Evolutionary conservation across 2,329 filamentous ascomycete genomes (phyloP).

Genomic region (Stachybotrys chartarum): DNA sequence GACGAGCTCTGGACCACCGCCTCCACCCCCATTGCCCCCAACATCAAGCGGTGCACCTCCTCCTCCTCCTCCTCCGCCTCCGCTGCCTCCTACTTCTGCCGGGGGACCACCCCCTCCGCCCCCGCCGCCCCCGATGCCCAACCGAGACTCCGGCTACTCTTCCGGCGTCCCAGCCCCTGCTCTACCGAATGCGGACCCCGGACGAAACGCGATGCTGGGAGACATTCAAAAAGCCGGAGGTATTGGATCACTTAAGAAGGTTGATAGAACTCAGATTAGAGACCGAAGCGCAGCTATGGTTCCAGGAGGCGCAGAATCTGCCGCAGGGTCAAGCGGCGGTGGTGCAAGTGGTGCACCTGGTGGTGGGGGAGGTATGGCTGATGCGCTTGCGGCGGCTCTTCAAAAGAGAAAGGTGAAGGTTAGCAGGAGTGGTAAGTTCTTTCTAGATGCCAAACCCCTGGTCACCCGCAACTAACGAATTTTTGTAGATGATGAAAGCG

Average conservation of each 20-base stretch:
- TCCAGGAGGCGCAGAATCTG: slow-evolving; percentile 39
- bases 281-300: slow-evolving; percentile 63
- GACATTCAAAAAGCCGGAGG: slow-evolving; percentile 66
- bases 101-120: slow-evolving; percentile 30
- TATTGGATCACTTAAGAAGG: slow-evolving; percentile 65
- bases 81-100: slow-evolving; percentile 25
- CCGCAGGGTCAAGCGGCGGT: slow-evolving; percentile 45
- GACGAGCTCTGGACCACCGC: slow-evolving; percentile 13
- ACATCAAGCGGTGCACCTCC: slow-evolving; percentile 34
- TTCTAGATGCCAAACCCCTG: background rate
- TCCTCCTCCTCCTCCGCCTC: slow-evolving; percentile 30
- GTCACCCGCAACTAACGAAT: slow-evolving; percentile 4
- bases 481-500: slow-evolving; percentile 62
- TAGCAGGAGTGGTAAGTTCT: slow-evolving; percentile 79
- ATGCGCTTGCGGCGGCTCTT: slow-evolving; percentile 70
- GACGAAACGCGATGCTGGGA: slow-evolving; percentile 56
- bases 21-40: slow-evolving; percentile 40
- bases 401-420: slow-evolving; percentile 89
- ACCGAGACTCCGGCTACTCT: slow-evolving; percentile 50
- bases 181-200: slow-evolving; percentile 32
- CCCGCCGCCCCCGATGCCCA: slow-evolving; percentile 49
- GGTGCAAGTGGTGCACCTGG: slow-evolving; percentile 43
- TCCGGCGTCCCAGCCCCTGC: slow-evolving; percentile 43
- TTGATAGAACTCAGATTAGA: slow-evolving; percentile 61
- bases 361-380: slow-evolving; percentile 64